These are phyloP conservation scores for Fusarium sp. DNA, from an alignment of 2,329 filamentous ascomycete genomes.

Conservation along the genomic window DNA sequence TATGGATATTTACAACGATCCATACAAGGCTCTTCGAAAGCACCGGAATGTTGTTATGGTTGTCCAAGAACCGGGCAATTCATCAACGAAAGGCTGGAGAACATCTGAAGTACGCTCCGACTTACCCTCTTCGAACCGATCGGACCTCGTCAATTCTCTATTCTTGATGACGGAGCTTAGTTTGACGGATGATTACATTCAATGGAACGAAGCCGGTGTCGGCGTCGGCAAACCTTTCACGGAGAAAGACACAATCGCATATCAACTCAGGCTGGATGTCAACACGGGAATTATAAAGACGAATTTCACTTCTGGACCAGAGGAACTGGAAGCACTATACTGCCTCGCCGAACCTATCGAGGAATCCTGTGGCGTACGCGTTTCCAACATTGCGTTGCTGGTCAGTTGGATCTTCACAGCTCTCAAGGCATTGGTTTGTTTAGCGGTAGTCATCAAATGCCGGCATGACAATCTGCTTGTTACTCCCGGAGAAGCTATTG, in stretches of 20 bases:
- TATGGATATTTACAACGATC: not conserved
- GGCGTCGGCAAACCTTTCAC: not conserved
- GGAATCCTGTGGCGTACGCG: not conserved
- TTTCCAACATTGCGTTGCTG: not conserved
- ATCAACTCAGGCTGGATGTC: not conserved
- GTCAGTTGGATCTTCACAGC: not conserved
- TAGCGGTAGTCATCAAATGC: not conserved
- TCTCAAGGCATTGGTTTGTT: accelerated
- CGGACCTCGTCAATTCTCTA: accelerated
- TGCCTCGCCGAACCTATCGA: accelerated
- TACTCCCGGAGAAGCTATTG: not conserved
- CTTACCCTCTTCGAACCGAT: not conserved
- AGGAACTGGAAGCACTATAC: not conserved
- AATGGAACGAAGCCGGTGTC: not conserved
- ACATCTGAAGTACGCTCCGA: not conserved
- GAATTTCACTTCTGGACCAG: not conserved
- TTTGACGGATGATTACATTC: not conserved
- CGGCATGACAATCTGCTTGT: not conserved
- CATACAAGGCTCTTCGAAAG: not conserved
- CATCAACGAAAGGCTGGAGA: accelerated
- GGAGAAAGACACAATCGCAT: not conserved
- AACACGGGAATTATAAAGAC: accelerated
- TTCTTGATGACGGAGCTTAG: not conserved
- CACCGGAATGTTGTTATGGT: not conserved
- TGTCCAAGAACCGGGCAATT: not conserved